Evolutionary conservation across 148 eudicot genomes (phyloP).

Genomic region (Chenopodium album): DNA sequence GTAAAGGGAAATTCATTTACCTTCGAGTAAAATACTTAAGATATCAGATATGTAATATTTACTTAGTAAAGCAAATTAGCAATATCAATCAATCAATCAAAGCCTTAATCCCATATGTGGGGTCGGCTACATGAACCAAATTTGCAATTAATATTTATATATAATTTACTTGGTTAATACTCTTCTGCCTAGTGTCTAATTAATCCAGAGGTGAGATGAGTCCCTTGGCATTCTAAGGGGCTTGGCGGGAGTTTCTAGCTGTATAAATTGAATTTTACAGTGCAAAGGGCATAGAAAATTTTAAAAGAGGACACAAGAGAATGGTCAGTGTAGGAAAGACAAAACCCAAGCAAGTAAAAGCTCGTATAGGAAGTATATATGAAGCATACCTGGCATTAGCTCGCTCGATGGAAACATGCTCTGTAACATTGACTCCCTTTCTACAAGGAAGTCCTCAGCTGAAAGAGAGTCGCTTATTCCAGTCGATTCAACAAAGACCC

Average conservation of each 20-base stretch:
- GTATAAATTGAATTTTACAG: too few species aligned
- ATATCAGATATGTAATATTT: not conserved
- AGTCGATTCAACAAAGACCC: slow-evolving; percentile 82
- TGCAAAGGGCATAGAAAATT: too few species aligned
- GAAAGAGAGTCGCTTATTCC: slow-evolving; percentile 80
- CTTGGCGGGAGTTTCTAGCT: not conserved
- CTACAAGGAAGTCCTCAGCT: slow-evolving; percentile 82
- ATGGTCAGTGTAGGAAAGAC: not conserved
- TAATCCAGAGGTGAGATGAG: not conserved
- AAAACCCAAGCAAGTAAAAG: not conserved
- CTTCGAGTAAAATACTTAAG: not conserved
- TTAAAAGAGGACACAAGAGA: not conserved
- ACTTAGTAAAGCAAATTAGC: not conserved
- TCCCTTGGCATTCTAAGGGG: not conserved
- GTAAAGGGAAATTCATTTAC: not conserved
- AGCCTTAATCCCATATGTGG: too few species aligned
- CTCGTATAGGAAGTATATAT: not conserved
- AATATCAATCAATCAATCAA: not conserved
- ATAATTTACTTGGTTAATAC: not conserved
- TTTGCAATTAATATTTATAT: not conserved
- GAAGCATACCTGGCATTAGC: slow-evolving; percentile 83
- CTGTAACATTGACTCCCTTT: slow-evolving; percentile 82
- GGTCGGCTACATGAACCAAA: too few species aligned
- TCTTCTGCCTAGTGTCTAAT: not conserved
- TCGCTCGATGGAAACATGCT: slow-evolving; percentile 80